These are phyloP conservation scores for Aureococcus anophagefferens DNA, from an alignment of 108 stramenopile genomes.

Conservation along the genomic window DNA sequence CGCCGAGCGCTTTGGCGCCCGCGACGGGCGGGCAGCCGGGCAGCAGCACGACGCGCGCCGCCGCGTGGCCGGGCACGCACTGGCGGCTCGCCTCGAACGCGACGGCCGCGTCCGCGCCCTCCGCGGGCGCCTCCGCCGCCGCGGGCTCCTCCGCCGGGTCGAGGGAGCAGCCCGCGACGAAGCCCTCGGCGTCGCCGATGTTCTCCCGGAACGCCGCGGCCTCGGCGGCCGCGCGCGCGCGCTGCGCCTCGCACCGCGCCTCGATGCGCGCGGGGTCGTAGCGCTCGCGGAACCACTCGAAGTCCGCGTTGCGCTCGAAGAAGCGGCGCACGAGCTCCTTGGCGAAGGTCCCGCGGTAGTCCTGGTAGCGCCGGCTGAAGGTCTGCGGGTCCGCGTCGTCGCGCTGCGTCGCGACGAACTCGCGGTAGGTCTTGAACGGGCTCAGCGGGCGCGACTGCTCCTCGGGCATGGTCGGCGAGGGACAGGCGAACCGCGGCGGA, in stretches of 20 bases:
- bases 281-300: neutral
- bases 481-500: too few relatives aligned
- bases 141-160: neutral
- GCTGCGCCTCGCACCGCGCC: neutral
- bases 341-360: neutral
- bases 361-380: neutral
- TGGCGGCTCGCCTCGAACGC: neutral
- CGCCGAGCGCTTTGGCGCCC: neutral
- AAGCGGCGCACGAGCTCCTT: neutral
- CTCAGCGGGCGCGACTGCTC: neutral
- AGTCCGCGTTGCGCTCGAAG: conserved; percentile 1
- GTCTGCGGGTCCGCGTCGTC: neutral
- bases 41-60: neutral
- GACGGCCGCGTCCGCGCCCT: neutral
- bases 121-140: neutral
- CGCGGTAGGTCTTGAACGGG: neutral
- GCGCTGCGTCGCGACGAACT: neutral
- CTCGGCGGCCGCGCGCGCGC: neutral
- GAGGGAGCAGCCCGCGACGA: neutral
- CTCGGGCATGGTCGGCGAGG: too few relatives aligned
- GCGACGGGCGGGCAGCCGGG: neutral
- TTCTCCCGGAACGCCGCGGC: neutral
- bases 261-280: neutral
- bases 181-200: neutral
- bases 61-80: neutral